Percentiles rank a stretch among this genome's conserved stretches.
phyloP scores from a whole-genome alignment of 345 rosid species.

The Zanthoxylum bungeanum region DNA sequence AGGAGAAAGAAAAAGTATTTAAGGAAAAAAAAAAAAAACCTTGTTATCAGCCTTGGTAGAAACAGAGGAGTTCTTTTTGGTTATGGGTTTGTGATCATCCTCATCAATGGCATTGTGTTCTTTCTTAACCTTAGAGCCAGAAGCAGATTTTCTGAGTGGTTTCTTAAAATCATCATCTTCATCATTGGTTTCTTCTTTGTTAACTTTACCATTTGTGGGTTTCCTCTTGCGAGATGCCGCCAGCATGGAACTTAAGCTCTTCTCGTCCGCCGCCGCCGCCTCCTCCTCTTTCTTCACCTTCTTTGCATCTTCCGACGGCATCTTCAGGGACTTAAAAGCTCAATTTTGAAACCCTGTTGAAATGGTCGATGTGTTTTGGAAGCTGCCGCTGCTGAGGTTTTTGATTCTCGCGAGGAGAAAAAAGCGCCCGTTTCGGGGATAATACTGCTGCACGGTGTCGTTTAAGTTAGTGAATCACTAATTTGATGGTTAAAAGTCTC shows the following conservation, averaged over 20 bases:
- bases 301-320: constrained; percentile 63
- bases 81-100: constrained; percentile 42
- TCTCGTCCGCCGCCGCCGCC: constrained; percentile 30
- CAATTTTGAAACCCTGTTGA: not conserved
- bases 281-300: constrained; percentile 34
- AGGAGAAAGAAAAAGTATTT: no score
- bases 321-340: constrained; percentile 14
- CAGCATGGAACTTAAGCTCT: constrained; percentile 49
- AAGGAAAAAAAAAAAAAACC: not conserved
- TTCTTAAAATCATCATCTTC: constrained; percentile 27
- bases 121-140: constrained; percentile 40
- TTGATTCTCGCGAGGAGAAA: not conserved
- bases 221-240: constrained; percentile 47
- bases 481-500: not conserved
- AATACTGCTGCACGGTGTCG: not conserved
- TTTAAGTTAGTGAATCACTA: not conserved
- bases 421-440: not conserved
- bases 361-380: not conserved
- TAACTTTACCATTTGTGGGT: constrained; percentile 33
- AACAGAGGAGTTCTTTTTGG: constrained; percentile 32
- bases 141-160: constrained; percentile 24
- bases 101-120: constrained; percentile 24
- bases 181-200: constrained; percentile 44
- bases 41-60: constrained; percentile 50
- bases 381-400: not conserved